Evolutionary conservation across 805 yeast species (phyloP).

Genomic region (Ogataea pignaliae): DNA sequence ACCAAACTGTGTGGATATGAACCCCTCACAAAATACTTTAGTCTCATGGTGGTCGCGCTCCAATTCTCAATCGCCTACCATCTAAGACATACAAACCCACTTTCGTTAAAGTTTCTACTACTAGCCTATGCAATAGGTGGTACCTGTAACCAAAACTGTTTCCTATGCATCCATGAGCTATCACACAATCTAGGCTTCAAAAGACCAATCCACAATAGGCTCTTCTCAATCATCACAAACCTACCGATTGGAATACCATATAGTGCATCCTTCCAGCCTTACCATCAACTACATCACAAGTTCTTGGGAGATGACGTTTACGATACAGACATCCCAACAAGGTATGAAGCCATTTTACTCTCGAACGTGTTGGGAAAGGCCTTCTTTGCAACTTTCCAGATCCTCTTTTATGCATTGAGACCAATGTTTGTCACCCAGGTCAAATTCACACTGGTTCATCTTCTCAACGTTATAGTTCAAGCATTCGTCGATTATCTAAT

Average conservation of each 20-base stretch:
- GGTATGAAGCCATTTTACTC: constrained; percentile 66
- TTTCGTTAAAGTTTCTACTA: constrained; percentile 49
- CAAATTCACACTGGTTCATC: constrained; percentile 69
- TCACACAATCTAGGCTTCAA: constrained; percentile 82
- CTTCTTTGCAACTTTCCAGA: constrained; percentile 85
- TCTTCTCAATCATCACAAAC: constrained; percentile 73
- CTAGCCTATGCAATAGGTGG: constrained; percentile 81
- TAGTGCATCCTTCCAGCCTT: constrained; percentile 83
- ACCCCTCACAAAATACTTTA: constrained; percentile 77
- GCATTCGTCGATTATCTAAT: constrained; percentile 52
- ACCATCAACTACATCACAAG: constrained; percentile 89
- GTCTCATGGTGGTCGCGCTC: constrained; percentile 56
- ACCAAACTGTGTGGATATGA: constrained; percentile 80
- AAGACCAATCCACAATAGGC: constrained; percentile 69
- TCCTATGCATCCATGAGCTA: constrained; percentile 84
- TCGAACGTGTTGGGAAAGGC: constrained; percentile 82
- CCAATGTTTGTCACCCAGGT: constrained; percentile 83
- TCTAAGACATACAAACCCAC: constrained; percentile 51
- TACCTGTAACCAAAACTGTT: constrained; percentile 77
- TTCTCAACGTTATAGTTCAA: constrained; percentile 62
- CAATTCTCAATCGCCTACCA: constrained; percentile 64
- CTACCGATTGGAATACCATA: constrained; percentile 89
- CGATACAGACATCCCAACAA: constrained; percentile 88
- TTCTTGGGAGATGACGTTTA: constrained; percentile 77
- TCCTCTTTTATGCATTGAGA: constrained; percentile 82